A percentile compares a stretch with the other conserved stretches of the same genome.
Evolutionary conservation across 2,329 filamentous ascomycete species (phyloP).

Genomic region (Fusarium avenaceum): DNA sequence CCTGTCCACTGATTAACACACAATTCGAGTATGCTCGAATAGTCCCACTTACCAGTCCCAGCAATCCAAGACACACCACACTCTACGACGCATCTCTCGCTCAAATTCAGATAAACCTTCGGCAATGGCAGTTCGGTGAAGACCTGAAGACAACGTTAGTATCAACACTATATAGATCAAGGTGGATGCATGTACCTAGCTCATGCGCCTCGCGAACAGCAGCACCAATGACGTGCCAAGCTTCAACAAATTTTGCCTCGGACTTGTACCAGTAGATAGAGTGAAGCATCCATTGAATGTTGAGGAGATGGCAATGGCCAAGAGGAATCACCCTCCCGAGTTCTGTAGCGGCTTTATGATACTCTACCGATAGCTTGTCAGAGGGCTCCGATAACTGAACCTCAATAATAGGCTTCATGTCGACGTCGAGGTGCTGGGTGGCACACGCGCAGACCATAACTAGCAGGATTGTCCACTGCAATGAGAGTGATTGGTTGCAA

Average conservation of each 20-base stretch:
- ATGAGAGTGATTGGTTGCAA: constrained; percentile 47
- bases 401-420: constrained; percentile 50
- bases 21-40: too few species aligned
- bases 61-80: constrained; percentile 54
- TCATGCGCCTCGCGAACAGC: constrained; percentile 54
- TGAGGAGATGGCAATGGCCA: constrained; percentile 51
- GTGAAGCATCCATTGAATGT: constrained; percentile 54
- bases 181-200: constrained; percentile 41
- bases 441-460: constrained; percentile 56
- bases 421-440: constrained; percentile 50
- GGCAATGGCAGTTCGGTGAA: constrained; percentile 48
- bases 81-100: constrained; percentile 53
- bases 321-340: constrained; percentile 52
- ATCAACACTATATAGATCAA: too few species aligned
- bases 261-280: constrained; percentile 55
- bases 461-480: constrained; percentile 55
- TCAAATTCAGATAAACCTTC: constrained; percentile 52
- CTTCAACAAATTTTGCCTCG: constrained; percentile 53
- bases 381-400: constrained; percentile 48
- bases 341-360: constrained; percentile 51
- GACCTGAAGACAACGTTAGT: constrained; percentile 28
- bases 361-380: constrained; percentile 49
- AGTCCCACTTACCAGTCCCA: constrained; percentile 54
- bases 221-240: constrained; percentile 53
- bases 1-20: constrained; percentile 42